Conservation (phyloP, 257 asterid genomes). For the Solanum neorickii region DNA sequence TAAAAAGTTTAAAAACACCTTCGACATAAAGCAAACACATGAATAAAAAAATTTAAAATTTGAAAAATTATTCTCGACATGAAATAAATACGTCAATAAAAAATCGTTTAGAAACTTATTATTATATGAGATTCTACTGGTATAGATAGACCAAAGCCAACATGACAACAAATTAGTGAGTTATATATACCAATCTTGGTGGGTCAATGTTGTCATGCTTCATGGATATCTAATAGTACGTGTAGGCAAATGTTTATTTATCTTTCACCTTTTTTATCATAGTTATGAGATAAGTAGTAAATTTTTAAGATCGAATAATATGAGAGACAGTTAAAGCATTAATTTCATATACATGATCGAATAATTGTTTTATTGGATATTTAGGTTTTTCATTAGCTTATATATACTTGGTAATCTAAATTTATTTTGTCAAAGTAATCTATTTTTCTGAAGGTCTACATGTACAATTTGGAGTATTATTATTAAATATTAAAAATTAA, state of each 20-base stretch:
- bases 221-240: not conserved
- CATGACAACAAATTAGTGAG: not conserved
- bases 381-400: no score
- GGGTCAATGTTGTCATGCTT: not conserved
- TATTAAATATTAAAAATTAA: no score
- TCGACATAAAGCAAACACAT: not conserved
- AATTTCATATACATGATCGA: no score
- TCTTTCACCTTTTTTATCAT: rapidly evolving
- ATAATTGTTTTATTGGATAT: no score
- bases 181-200: not conserved
- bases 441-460: not conserved
- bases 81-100: not conserved
- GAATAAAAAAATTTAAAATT: not conserved
- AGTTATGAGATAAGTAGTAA: no score
- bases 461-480: not conserved
- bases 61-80: not conserved
- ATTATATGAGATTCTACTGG: not conserved
- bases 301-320: no score
- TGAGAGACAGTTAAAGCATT: no score
- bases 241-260: not conserved
- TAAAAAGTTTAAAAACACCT: no score
- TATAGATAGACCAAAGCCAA: not conserved
- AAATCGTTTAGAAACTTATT: rapidly evolving
- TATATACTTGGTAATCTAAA: no score
- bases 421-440: no score